These are phyloP conservation scores for Phytophthora sp. DNA, from an alignment of 352 stramenopile genomes.

Conservation along the genomic window DNA sequence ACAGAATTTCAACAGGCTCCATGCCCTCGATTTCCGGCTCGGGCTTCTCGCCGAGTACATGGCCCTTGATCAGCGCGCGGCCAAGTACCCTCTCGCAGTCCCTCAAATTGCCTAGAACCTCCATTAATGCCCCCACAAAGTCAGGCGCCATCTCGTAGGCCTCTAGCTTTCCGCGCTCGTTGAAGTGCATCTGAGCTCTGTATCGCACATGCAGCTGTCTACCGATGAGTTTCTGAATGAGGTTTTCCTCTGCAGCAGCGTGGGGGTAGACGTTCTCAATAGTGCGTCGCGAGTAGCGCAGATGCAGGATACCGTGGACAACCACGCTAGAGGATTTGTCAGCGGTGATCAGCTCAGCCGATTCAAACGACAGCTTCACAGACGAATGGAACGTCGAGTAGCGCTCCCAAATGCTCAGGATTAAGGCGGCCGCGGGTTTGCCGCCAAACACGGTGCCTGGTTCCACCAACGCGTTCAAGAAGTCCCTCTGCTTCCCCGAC, in stretches of 20 bases:
- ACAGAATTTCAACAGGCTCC: constrained; percentile 7
- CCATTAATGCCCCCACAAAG: constrained; percentile 41
- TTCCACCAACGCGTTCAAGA: constrained; percentile 32
- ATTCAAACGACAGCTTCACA: constrained; percentile 34
- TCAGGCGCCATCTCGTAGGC: constrained; percentile 42
- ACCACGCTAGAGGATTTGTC: constrained; percentile 33
- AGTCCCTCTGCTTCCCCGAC: constrained; percentile 26
- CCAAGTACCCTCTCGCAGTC: constrained; percentile 50
- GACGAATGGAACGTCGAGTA: constrained; percentile 39
- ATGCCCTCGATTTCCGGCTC: constrained; percentile 5
- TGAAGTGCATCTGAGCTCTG: constrained; percentile 54
- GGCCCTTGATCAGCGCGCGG: constrained; percentile 33
- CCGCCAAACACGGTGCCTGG: constrained; percentile 27
- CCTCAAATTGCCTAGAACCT: constrained; percentile 38
- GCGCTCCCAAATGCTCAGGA: constrained; percentile 33
- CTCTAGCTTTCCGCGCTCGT: constrained; percentile 31
- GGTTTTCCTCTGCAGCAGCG: constrained; percentile 31
- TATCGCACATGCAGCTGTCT: constrained; percentile 49
- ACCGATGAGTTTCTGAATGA: constrained; percentile 57
- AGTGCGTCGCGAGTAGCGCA: constrained; percentile 53
- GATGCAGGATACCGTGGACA: constrained; percentile 37
- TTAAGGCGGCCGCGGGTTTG: constrained; percentile 21
- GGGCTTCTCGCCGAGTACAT: constrained; percentile 26
- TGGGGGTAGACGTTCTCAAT: constrained; percentile 64
- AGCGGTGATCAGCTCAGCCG: constrained; percentile 23